Evolutionary conservation across 2,329 filamentous ascomycete species (phyloP).

Genomic region (Rhynchosporium secalis): DNA sequence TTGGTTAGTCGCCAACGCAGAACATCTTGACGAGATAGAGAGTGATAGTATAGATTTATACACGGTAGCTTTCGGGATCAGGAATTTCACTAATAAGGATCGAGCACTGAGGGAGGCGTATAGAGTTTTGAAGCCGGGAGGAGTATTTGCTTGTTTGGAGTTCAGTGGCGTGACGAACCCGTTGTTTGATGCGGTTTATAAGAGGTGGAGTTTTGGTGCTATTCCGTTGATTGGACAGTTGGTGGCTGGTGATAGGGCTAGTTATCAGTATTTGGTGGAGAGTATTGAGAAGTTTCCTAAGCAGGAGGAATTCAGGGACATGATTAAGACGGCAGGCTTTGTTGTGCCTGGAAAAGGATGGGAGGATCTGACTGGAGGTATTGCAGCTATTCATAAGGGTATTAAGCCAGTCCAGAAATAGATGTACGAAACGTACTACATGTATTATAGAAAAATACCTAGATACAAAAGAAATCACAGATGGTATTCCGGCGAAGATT

Average conservation of each 20-base stretch:
- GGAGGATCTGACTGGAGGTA: constrained; percentile 87
- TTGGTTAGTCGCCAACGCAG: constrained; percentile 91
- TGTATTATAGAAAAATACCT: constrained; percentile 10
- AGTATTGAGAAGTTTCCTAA: constrained; percentile 92
- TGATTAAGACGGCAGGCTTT: constrained; percentile 86
- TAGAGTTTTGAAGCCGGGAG: constrained; percentile 88
- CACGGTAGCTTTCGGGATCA: constrained; percentile 95
- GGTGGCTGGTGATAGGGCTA: constrained; percentile 89
- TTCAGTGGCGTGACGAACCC: constrained; percentile 78
- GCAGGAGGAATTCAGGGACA: constrained; percentile 78
- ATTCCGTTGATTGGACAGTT: constrained; percentile 95
- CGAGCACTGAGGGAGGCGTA: constrained; percentile 79
- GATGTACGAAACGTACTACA: constrained; percentile 19
- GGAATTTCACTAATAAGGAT: constrained; percentile 94
- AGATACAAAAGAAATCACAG: background rate
- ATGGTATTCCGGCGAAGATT: constrained; percentile 3
- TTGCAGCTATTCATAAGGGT: constrained; percentile 95
- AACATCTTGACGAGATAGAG: constrained; percentile 67
- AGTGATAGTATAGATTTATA: constrained; percentile 84
- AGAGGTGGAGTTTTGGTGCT: constrained; percentile 91
- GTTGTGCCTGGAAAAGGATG: constrained; percentile 78
- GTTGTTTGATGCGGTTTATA: constrained; percentile 82
- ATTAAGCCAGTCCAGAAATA: constrained; percentile 66
- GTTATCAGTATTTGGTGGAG: constrained; percentile 98
- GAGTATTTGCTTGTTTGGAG: constrained; percentile 94